Conservation (phyloP, 345 rosid genomes). For the Raphanus sativus region DNA sequence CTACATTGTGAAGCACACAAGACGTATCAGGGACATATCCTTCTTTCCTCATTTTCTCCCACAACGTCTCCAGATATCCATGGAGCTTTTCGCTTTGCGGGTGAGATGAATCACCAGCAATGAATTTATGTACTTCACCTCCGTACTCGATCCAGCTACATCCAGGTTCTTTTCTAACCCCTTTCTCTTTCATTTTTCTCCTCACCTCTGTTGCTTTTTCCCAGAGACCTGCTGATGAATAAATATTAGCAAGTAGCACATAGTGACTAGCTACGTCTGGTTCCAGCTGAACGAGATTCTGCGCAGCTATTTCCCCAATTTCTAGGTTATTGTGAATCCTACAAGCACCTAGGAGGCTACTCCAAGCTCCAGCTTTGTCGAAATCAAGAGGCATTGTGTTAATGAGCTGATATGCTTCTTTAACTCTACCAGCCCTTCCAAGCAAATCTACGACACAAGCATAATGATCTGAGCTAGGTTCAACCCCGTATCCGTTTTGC, state of each 20-base stretch:
- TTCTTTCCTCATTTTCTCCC: slow-evolving; percentile 67
- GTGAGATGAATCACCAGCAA: slow-evolving; percentile 81
- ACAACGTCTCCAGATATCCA: slow-evolving; percentile 53
- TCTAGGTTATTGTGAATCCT: slow-evolving; percentile 64
- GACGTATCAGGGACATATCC: slow-evolving; percentile 88
- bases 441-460: slow-evolving; percentile 88
- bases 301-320: slow-evolving; percentile 75
- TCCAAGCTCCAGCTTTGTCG: slow-evolving; percentile 72
- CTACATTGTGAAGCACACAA: slow-evolving; percentile 79
- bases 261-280: slow-evolving; percentile 89
- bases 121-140: slow-evolving; percentile 75
- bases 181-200: slow-evolving; percentile 71
- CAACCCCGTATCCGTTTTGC: slow-evolving; percentile 56
- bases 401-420: slow-evolving; percentile 59
- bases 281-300: slow-evolving; percentile 60
- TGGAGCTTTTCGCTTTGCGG: slow-evolving; percentile 65
- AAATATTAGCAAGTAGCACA: slow-evolving; percentile 78
- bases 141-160: slow-evolving; percentile 85
- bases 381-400: slow-evolving; percentile 53
- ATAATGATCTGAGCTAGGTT: slow-evolving; percentile 75
- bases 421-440: slow-evolving; percentile 78
- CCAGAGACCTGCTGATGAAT: slow-evolving; percentile 79
- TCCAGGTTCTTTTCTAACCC: slow-evolving; percentile 90
- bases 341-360: slow-evolving; percentile 89
- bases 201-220: slow-evolving; percentile 73